A percentile compares a stretch with the other conserved stretches of the same genome.
These are phyloP conservation scores for Amanita rubescens DNA, from an alignment of 768 basidiomycete genomes.

Conservation along the genomic window DNA sequence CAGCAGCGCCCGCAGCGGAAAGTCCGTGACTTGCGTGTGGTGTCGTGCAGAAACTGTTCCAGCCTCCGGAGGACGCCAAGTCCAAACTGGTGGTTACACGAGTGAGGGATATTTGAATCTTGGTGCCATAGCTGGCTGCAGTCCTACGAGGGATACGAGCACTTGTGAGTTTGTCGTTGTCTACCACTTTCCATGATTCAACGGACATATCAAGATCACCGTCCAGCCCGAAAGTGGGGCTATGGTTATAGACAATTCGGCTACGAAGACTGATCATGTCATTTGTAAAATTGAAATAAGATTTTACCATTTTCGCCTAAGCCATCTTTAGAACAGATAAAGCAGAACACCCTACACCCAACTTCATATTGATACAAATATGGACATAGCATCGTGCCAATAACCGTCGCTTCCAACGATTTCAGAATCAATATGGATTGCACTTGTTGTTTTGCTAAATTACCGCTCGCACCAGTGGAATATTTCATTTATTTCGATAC, in stretches of 20 bases:
- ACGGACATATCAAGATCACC: neutral
- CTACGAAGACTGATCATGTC: neutral
- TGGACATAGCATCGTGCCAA: too few relatives aligned
- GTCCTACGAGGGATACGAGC: conserved; percentile 58
- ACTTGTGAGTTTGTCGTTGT: conserved; percentile 40
- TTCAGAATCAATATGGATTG: too few relatives aligned
- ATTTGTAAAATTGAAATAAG: too few relatives aligned
- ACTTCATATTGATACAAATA: too few relatives aligned
- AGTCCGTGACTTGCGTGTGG: conserved; percentile 62
- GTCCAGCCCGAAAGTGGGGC: neutral
- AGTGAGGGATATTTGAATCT: conserved; percentile 56
- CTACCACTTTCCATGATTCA: neutral
- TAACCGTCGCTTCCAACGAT: too few relatives aligned
- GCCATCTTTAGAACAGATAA: too few relatives aligned
- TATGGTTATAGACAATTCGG: neutral
- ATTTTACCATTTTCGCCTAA: too few relatives aligned
- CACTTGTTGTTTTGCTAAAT: too few relatives aligned
- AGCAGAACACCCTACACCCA: too few relatives aligned
- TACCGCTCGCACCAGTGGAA: too few relatives aligned
- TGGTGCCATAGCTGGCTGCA: conserved; percentile 46
- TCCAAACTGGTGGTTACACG: conserved; percentile 13
- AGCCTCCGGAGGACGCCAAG: conserved; percentile 16
- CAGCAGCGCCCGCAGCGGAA: conserved; percentile 26
- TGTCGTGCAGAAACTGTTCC: conserved; percentile 60
- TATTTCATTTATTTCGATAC: too few relatives aligned